These are phyloP conservation scores for Parathielavia hyrcaniae DNA, from an alignment of 495 filamentous ascomycete species.

Conservation along the genomic window DNA sequence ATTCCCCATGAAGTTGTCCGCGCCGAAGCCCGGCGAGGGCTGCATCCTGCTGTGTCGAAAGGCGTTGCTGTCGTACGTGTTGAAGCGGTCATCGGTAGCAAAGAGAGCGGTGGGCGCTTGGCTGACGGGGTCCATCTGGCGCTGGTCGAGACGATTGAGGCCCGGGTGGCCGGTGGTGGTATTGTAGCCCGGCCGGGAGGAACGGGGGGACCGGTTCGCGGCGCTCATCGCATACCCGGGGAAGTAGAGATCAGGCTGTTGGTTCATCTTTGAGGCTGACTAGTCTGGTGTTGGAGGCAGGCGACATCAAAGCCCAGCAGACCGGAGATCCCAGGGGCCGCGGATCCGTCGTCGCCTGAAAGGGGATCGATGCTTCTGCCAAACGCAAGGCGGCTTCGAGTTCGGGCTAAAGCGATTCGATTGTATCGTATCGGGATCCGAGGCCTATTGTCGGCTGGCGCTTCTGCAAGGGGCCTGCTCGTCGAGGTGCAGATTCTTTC, in stretches of 20 bases:
- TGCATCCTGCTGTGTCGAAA: conserved; percentile 56
- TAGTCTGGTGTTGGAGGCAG: conserved; percentile 20
- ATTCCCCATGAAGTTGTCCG: conserved; percentile 41
- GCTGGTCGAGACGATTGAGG: conserved; percentile 60
- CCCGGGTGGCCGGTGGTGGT: conserved; percentile 57
- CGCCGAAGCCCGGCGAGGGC: conserved; percentile 40
- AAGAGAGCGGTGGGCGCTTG: conserved; percentile 37
- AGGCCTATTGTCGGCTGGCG: conserved; percentile 6
- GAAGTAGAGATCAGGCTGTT: conserved; percentile 31
- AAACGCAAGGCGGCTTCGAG: not conserved
- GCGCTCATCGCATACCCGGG: conserved; percentile 27
- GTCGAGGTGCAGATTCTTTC: conserved; percentile 26
- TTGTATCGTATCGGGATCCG: not conserved
- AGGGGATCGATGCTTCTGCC: not conserved
- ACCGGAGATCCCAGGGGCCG: conserved; percentile 10
- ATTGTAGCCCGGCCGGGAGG: conserved; percentile 43
- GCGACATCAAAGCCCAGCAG: conserved; percentile 21
- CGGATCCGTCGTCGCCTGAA: not conserved
- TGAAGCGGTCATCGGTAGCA: conserved; percentile 41
- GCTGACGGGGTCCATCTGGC: conserved; percentile 37
- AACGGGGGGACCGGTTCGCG: conserved; percentile 40
- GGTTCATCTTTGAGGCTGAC: conserved; percentile 27
- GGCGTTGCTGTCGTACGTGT: conserved; percentile 50
- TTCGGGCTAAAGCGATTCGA: not conserved
- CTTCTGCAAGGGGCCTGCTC: conserved; percentile 2